Evolutionary conservation across 2,329 filamentous ascomycete genomes (phyloP), one percentile per base, ranked within the genome.

Genomic region (Hypomyces rosellus): DNA sequence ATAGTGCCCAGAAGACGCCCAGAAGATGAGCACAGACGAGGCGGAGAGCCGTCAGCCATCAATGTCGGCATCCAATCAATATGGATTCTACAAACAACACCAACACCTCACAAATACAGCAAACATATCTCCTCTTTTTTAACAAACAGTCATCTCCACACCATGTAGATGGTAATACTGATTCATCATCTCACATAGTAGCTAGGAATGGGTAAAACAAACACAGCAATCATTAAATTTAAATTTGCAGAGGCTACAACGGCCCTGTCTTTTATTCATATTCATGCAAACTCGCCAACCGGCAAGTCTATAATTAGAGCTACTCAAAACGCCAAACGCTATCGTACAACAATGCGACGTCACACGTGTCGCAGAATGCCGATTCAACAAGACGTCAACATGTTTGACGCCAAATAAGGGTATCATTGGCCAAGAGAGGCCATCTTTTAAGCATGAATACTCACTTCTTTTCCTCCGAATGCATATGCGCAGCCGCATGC

Each of bases 381-480:
- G 25, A 30, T 30, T 30, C 25, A 30, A 30, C 25, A 30, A 30
- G 25, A 30, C 25, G 25, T 30, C 22, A 47, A 37, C 16, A 25
- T 14, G 18, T 40, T 48, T 41, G 39, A 48, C 34, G 18, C 40
- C 47, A 51, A 45, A 18, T 4, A 42, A 18, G 49, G 45, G 49
- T 48, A 48, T 48, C 45, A 20, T 22, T 40, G 38, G 41, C 45
- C 45, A 25, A 25, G 16, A 33, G 13, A 39, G 41, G 22, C 13
- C 49, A 36, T 38, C 18, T n/a, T 15, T 45, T 8, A 33, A 42
- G 39, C 39, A 42, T 42, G 36, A 30, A 30, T 30, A 6, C 25
- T 8, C 25, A 30, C 25, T 30, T 30, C 25, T 30, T 6, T 2
- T 30, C 3, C 20, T 5, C 20, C n/a, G n/a, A 25, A 30, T 30